These are phyloP conservation scores for Citrullus amarus DNA, from an alignment of 306 rosid genomes.

Conservation along the genomic window DNA sequence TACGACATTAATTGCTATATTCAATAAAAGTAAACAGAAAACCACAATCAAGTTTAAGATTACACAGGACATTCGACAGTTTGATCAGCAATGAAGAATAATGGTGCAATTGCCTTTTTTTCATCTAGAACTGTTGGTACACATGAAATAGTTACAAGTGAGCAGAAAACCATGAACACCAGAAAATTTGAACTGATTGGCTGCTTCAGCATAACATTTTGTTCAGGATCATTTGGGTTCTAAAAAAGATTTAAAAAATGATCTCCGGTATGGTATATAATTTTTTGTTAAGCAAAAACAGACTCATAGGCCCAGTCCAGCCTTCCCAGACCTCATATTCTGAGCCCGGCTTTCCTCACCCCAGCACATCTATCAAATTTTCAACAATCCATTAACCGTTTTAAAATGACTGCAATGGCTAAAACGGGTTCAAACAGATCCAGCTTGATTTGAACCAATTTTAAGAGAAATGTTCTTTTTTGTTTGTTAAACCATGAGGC, in stretches of 20 bases:
- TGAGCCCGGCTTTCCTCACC: neutral
- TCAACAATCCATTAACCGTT: neutral
- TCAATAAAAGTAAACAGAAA: neutral
- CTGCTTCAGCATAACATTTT: neutral
- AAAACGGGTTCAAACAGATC: neutral
- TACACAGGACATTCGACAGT: neutral
- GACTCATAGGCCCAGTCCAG: neutral
- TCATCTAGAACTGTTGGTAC: neutral
- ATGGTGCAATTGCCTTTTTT: neutral
- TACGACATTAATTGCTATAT: neutral
- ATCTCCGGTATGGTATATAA: too few species aligned
- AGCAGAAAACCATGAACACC: neutral
- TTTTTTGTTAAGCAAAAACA: too few species aligned
- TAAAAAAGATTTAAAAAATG: too few species aligned
- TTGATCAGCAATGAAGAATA: neutral
- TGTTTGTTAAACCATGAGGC: neutral
- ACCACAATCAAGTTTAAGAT: neutral
- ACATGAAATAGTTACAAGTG: neutral
- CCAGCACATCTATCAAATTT: neutral
- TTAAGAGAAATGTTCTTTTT: neutral
- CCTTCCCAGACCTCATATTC: neutral
- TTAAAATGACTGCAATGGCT: neutral
- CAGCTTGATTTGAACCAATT: neutral
- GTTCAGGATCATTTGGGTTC: neutral
- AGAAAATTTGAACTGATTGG: neutral